Conservation (phyloP, 2,329 filamentous ascomycete species). For the Macrophomina phaseolina region DNA sequence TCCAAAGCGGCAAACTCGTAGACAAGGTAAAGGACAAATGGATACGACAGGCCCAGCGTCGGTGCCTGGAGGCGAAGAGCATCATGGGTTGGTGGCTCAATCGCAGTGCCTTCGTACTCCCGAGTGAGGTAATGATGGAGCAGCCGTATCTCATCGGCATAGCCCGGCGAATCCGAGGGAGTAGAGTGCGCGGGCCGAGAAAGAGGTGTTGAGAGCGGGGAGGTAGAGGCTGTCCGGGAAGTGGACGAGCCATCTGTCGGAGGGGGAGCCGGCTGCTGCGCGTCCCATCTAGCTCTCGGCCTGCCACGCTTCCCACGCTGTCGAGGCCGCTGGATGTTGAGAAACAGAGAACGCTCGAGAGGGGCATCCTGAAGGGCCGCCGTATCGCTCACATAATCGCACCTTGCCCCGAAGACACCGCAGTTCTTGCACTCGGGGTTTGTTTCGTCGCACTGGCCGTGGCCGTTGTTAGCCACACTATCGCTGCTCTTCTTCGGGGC, state of each 20-base stretch:
- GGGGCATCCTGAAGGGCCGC: constrained; percentile 15
- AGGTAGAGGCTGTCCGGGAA: background rate
- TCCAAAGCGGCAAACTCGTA: constrained; percentile 6
- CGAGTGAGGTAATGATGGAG: background rate
- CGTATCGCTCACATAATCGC: constrained; percentile 28
- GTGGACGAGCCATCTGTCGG: background rate
- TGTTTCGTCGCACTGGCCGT: constrained; percentile 33
- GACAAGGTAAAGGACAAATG: background rate
- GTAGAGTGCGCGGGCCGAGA: background rate
- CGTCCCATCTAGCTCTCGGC: constrained; percentile 5
- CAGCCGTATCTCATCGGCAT: background rate
- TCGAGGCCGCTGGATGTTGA: background rate
- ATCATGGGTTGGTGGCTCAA: background rate
- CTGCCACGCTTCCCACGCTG: constrained; percentile 7
- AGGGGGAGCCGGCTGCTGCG: constrained; percentile 14
- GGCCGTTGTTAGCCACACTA: background rate
- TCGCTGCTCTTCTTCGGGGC: background rate
- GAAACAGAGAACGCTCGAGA: constrained; percentile 9
- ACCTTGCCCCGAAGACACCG: constrained; percentile 28
- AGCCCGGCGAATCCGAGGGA: background rate
- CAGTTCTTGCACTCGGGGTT: constrained; percentile 34
- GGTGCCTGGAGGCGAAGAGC: constrained; percentile 3
- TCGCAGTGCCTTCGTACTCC: background rate
- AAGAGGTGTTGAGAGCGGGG: background rate
- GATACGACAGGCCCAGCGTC: background rate